A percentile compares a stretch with the other conserved stretches of the same genome.
phyloP scores from a whole-genome alignment of 2,329 filamentous ascomycete genomes.

The Cladosporium halotolerans region DNA sequence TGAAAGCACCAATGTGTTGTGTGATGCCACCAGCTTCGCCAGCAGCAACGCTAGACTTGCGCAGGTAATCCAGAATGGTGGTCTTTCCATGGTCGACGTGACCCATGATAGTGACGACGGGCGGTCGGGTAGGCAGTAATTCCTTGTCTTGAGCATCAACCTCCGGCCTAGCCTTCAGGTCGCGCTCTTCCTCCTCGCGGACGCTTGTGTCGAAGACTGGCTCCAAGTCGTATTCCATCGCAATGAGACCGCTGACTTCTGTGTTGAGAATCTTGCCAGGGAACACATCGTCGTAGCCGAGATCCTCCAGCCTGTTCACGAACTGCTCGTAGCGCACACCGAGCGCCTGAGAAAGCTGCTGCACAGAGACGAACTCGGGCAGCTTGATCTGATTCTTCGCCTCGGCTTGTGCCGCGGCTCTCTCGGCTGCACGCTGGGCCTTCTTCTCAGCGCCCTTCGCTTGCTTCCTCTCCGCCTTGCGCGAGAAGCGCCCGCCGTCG shows the following conservation, averaged over 20 bases:
- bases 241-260: constrained; percentile 83
- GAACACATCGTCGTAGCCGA: constrained; percentile 83
- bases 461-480: constrained; percentile 13
- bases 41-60: constrained; percentile 85
- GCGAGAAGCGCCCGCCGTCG: constrained; percentile 13
- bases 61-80: constrained; percentile 85
- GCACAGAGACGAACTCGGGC: constrained; percentile 88
- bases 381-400: constrained; percentile 62
- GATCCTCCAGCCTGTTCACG: constrained; percentile 65
- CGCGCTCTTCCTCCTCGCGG: constrained; percentile 53
- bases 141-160: constrained; percentile 57
- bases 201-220: constrained; percentile 55
- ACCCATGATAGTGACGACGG: constrained; percentile 98
- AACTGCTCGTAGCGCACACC: constrained; percentile 67
- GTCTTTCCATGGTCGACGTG: constrained; percentile 99
- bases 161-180: constrained; percentile 64
- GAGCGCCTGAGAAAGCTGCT: constrained; percentile 69
- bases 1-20: constrained; percentile 96
- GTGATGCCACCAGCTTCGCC: constrained; percentile 95
- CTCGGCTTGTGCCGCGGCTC: constrained; percentile 26
- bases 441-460: constrained; percentile 19
- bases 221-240: constrained; percentile 88
- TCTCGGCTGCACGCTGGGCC: constrained; percentile 21
- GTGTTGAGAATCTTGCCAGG: constrained; percentile 82
- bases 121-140: constrained; percentile 66